These are phyloP conservation scores for Toxicodendron radicans DNA, from an alignment of 345 rosid species.

Conservation along the genomic window DNA sequence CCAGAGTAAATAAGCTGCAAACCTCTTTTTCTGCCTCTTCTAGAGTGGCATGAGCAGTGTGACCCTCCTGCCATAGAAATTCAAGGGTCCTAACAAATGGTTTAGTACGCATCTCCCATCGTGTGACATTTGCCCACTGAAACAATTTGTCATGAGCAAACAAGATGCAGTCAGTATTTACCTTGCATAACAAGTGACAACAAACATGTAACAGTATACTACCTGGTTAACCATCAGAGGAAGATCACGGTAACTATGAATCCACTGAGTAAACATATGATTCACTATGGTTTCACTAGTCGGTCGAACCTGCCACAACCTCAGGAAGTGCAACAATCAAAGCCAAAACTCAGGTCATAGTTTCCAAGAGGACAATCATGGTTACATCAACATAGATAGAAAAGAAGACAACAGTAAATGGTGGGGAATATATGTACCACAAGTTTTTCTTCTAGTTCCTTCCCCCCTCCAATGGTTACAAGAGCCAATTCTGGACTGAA, in stretches of 20 bases:
- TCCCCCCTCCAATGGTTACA: slow-evolving; percentile 89
- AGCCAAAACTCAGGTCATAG: slow-evolving; percentile 58
- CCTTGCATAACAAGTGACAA: not conserved
- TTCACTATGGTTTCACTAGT: slow-evolving; percentile 95
- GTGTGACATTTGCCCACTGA: slow-evolving; percentile 96
- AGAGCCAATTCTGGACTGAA: slow-evolving; percentile 92
- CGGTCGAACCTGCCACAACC: slow-evolving; percentile 98
- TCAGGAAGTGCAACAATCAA: slow-evolving; percentile 71
- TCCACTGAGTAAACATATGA: slow-evolving; percentile 98
- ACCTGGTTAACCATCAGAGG: slow-evolving; percentile 97
- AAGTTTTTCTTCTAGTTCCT: slow-evolving; percentile 96
- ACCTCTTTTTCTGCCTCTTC: slow-evolving; percentile 97
- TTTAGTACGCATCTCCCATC: slow-evolving; percentile 96
- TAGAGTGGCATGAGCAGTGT: slow-evolving; percentile 84
- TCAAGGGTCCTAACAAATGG: slow-evolving; percentile 96
- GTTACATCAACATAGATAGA: slow-evolving; percentile 6
- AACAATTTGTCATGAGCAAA: not conserved
- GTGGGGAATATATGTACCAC: slow-evolving; percentile 55
- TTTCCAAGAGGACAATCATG: slow-evolving; percentile 18
- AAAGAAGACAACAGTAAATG: not conserved
- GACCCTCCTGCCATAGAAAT: slow-evolving; percentile 98
- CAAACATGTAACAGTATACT: not conserved
- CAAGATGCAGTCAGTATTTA: not conserved
- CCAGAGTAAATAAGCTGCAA: slow-evolving; percentile 25
- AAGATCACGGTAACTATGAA: slow-evolving; percentile 91